Evolutionary conservation across 805 yeast genomes (phyloP).

Genomic region (Isabelozyma gotoi): DNA sequence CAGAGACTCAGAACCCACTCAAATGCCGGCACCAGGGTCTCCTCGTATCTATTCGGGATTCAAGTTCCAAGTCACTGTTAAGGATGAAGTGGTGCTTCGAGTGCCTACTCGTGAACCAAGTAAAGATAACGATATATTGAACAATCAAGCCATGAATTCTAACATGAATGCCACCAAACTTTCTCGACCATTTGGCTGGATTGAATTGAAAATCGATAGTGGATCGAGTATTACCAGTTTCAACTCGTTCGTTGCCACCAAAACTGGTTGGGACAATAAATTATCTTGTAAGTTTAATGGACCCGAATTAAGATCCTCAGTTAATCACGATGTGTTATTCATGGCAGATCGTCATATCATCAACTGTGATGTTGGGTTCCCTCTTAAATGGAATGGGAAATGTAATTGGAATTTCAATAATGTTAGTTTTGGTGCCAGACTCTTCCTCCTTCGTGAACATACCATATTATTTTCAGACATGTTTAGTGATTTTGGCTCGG

Average conservation of each 20-base stretch:
- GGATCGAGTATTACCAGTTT: slow-evolving; percentile 50
- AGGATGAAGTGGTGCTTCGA: slow-evolving; percentile 67
- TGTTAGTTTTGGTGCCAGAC: slow-evolving; percentile 49
- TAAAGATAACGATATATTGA: slow-evolving; percentile 53
- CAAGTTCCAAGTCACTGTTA: slow-evolving; percentile 51
- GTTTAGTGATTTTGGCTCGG: slow-evolving; percentile 72
- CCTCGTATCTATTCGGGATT: slow-evolving; percentile 58
- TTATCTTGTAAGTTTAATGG: slow-evolving; percentile 45
- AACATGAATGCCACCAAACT: slow-evolving; percentile 10
- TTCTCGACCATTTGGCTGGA: slow-evolving; percentile 85
- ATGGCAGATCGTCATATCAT: slow-evolving; percentile 58
- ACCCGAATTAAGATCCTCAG: slow-evolving; percentile 75
- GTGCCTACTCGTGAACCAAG: slow-evolving; percentile 84
- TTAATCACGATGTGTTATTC: slow-evolving; percentile 81
- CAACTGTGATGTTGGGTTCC: slow-evolving; percentile 61
- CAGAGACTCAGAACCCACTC: slow-evolving; percentile 47
- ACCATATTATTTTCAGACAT: slow-evolving; percentile 69
- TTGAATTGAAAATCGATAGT: slow-evolving; percentile 64
- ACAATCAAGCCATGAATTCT: slow-evolving; percentile 6
- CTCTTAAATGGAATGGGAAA: slow-evolving; percentile 80
- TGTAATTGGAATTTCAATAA: slow-evolving; percentile 66
- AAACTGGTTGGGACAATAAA: slow-evolving; percentile 52
- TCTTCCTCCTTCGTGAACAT: slow-evolving; percentile 82
- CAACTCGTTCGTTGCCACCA: slow-evolving; percentile 53
- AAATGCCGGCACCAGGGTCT: slow-evolving; percentile 44